phyloP scores from a whole-genome alignment of 257 asterid genomes.

The Plantago elongata region DNA sequence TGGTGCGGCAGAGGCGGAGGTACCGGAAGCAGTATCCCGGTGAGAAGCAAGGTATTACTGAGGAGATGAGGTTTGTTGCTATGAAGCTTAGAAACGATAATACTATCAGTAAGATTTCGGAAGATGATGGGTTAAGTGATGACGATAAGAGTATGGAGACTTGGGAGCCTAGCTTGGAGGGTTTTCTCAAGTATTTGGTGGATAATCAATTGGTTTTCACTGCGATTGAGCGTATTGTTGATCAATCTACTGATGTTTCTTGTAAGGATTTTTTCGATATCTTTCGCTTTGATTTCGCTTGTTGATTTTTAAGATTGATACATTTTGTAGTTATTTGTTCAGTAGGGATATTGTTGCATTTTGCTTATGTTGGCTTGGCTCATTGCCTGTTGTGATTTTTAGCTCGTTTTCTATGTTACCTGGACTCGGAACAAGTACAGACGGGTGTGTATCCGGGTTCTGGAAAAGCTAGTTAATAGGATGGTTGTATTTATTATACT shows the following conservation, averaged over 20 bases:
- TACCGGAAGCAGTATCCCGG: slow-evolving; percentile 86
- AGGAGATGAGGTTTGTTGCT: slow-evolving; percentile 91
- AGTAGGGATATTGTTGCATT: neutral
- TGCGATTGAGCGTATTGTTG: slow-evolving; percentile 87
- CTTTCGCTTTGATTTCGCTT: too few species aligned
- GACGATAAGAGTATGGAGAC: slow-evolving; percentile 31
- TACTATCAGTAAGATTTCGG: slow-evolving; percentile 17
- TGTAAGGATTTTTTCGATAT: slow-evolving; percentile 40
- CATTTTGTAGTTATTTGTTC: neutral
- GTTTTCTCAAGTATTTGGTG: slow-evolving; percentile 75
- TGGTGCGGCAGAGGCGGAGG: slow-evolving; percentile 42
- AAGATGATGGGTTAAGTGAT: slow-evolving; percentile 13
- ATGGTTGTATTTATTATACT: neutral
- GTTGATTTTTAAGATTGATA: neutral
- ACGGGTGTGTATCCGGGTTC: too few species aligned
- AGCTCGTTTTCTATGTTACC: neutral
- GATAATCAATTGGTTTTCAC: slow-evolving; percentile 70
- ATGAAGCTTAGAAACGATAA: slow-evolving; percentile 70
- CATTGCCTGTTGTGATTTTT: too few species aligned
- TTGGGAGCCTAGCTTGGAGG: slow-evolving; percentile 80
- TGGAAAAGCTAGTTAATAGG: too few species aligned
- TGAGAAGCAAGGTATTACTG: slow-evolving; percentile 69
- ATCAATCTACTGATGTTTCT: slow-evolving; percentile 84
- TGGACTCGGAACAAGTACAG: too few species aligned
- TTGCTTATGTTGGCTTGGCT: too few species aligned